Percentiles rank a stretch among this genome's conserved stretches.
phyloP scores from a whole-genome alignment of 768 basidiomycete genomes.

The Gloeopeniophorella convolvens region DNA sequence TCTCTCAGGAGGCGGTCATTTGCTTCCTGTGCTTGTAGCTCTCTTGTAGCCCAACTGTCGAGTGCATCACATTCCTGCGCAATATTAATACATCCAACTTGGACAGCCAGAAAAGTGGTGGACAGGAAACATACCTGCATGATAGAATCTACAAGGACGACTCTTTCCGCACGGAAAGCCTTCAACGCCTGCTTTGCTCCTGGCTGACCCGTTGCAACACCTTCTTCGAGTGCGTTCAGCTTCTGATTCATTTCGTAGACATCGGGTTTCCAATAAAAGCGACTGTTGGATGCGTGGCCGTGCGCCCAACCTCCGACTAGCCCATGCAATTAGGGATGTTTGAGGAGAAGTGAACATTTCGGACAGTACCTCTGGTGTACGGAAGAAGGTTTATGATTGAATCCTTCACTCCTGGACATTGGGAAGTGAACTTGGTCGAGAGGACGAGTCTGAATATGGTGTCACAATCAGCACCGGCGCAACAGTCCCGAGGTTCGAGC shows the following conservation, averaged over 20 bases:
- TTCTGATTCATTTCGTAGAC: conserved; percentile 8
- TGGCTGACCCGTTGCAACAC: conserved; percentile 5
- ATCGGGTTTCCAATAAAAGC: conserved; percentile 17
- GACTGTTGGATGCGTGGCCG: conserved; percentile 6
- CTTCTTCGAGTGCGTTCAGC: conserved; percentile 6
- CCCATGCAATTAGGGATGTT: neutral
- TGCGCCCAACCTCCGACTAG: conserved; percentile 19
- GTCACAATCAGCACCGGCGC: neutral
- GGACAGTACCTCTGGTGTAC: conserved; percentile 13
- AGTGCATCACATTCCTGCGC: conserved; percentile 10
- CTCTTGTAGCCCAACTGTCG: conserved; percentile 6
- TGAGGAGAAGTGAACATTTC: neutral
- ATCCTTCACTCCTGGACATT: conserved; percentile 15
- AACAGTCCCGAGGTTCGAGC: neutral
- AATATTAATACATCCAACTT: neutral
- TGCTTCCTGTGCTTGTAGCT: neutral
- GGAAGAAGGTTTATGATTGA: conserved; percentile 15
- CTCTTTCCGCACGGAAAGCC: conserved; percentile 11
- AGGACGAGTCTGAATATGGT: conserved; percentile 6
- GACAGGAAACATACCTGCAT: conserved; percentile 1
- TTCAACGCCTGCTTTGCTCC: conserved; percentile 7
- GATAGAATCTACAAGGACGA: conserved; percentile 10
- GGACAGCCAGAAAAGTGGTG: neutral
- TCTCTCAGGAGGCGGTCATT: neutral
- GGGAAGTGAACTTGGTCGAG: conserved; percentile 3